These are phyloP conservation scores for Nakataea oryzae DNA, from an alignment of 2,329 filamentous ascomycete genomes.

Conservation along the genomic window DNA sequence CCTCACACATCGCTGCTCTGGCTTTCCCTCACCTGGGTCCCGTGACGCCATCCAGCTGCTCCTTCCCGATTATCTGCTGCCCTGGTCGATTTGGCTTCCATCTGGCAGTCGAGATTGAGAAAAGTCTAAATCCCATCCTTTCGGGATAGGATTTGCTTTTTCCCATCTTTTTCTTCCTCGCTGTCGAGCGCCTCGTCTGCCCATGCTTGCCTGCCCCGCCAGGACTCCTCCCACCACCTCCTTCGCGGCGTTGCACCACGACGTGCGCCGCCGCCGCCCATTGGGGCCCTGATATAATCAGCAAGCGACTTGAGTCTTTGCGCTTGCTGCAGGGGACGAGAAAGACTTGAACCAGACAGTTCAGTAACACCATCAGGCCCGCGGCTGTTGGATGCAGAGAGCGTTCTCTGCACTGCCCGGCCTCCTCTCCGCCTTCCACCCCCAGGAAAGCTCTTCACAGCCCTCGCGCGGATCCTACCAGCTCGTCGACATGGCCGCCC, in stretches of 20 bases:
- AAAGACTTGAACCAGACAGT: conserved; percentile 36
- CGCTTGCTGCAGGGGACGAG: conserved; percentile 48
- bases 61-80: background rate
- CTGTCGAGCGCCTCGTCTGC: too few relatives aligned
- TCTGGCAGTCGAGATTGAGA: too few relatives aligned
- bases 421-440: background rate
- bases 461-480: background rate
- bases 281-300: conserved; percentile 21
- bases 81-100: too few relatives aligned
- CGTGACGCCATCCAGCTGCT: background rate
- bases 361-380: background rate
- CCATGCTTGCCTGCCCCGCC: background rate
- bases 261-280: conserved; percentile 31
- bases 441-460: conserved; percentile 1
- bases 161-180: background rate
- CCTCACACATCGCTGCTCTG: too few relatives aligned
- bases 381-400: background rate
- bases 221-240: background rate
- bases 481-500: conserved; percentile 4
- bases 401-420: background rate
- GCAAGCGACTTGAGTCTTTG: conserved; percentile 60
- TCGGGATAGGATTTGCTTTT: background rate
- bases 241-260: conserved; percentile 22
- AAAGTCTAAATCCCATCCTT: too few relatives aligned
- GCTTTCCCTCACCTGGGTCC: too few relatives aligned